Evolutionary conservation across 108 stramenopile species (phyloP).

Genomic region (Skeletonema marinoi): DNA sequence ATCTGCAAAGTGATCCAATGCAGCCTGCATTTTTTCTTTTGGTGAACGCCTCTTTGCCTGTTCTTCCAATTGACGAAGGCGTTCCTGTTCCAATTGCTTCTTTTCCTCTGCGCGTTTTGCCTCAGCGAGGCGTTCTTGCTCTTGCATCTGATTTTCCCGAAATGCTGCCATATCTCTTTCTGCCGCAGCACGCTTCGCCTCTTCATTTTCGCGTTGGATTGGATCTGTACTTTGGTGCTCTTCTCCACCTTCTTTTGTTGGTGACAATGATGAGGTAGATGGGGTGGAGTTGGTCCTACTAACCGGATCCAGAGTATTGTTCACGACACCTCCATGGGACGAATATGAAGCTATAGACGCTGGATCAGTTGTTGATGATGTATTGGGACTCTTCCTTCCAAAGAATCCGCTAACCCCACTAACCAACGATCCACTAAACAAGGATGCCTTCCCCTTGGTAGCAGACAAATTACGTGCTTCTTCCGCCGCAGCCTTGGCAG

Average conservation of each 20-base stretch:
- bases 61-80: conserved; percentile 19
- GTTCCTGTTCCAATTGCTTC: conserved; percentile 19
- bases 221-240: conserved; percentile 3
- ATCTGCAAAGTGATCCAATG: conserved; percentile 24
- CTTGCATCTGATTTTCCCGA: conserved; percentile 4
- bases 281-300: not conserved
- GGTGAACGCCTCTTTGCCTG: conserved; percentile 42
- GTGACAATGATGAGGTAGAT: not conserved
- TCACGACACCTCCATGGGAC: conserved; percentile 41
- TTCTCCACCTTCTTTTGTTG: conserved; percentile 16
- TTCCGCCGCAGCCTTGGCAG: conserved; percentile 45
- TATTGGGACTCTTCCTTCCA: conserved; percentile 2
- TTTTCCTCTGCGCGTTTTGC: conserved; percentile 21
- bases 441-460: conserved; percentile 11
- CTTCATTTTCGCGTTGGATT: conserved; percentile 5
- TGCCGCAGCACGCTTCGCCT: not conserved
- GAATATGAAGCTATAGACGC: conserved; percentile 25
- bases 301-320: not conserved
- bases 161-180: conserved; percentile 3
- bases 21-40: conserved; percentile 25
- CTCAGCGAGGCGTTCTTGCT: conserved; percentile 8
- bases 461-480: conserved; percentile 29
- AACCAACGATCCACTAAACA: conserved; percentile 35
- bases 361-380: not conserved
- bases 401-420: conserved; percentile 10